phyloP scores from a whole-genome alignment of 306 rosid species.

The Quercus dentata region DNA sequence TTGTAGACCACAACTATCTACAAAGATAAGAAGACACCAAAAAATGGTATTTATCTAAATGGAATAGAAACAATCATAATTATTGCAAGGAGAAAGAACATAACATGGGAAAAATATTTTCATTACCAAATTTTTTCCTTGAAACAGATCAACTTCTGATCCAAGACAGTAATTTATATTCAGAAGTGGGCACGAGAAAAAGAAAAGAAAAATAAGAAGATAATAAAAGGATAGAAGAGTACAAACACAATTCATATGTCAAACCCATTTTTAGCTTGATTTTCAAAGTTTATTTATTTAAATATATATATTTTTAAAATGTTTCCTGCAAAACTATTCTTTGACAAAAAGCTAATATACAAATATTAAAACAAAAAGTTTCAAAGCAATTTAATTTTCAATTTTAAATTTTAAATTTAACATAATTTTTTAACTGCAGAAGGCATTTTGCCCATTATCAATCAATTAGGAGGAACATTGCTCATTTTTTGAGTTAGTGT shows the following conservation, averaged over 20 bases:
- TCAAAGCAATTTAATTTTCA: too few relatives aligned
- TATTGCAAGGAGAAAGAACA: not conserved
- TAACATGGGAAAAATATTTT: not conserved
- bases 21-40: conserved; percentile 15
- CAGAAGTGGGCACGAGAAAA: conserved; percentile 49
- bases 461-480: too few relatives aligned
- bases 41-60: conserved; percentile 11
- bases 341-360: too few relatives aligned
- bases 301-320: not conserved
- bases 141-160: conserved; percentile 47
- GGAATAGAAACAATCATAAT: not conserved
- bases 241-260: not conserved
- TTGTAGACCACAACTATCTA: conserved; percentile 48
- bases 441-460: too few relatives aligned
- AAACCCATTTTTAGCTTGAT: not conserved
- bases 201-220: not conserved
- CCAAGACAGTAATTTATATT: conserved; percentile 51
- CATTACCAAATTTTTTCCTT: conserved; percentile 46
- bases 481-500: too few relatives aligned
- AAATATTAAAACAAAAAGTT: too few relatives aligned
- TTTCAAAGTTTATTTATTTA: not conserved
- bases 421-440: too few relatives aligned
- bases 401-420: too few relatives aligned
- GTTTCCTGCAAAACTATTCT: not conserved
- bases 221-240: not conserved